Percentiles rank a stretch among this genome's conserved stretches.
Evolutionary conservation across 352 stramenopile species (phyloP).

Genomic region (Saprolegnia parasitica): DNA sequence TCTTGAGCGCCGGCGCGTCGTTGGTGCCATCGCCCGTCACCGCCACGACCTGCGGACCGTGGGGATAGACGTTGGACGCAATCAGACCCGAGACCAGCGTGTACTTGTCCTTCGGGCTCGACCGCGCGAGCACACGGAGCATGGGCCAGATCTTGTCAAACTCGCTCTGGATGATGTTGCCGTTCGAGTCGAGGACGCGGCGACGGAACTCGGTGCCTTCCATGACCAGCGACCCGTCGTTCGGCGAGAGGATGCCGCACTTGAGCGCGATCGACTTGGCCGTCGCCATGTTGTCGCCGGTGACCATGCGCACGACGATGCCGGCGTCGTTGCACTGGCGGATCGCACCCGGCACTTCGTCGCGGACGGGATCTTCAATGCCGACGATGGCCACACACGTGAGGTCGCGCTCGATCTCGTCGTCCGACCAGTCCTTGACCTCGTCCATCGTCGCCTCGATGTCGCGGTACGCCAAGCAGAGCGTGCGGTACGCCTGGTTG

Average conservation of each 20-base stretch:
- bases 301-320: slow-evolving; percentile 58
- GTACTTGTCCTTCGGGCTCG: slow-evolving; percentile 63
- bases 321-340: slow-evolving; percentile 42
- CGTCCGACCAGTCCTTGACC: slow-evolving; percentile 29
- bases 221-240: slow-evolving; percentile 52
- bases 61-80: slow-evolving; percentile 45
- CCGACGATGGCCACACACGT: slow-evolving; percentile 47
- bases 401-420: slow-evolving; percentile 46
- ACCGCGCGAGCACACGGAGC: slow-evolving; percentile 57
- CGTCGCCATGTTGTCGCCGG: slow-evolving; percentile 53
- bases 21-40: slow-evolving; percentile 93
- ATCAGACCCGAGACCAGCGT: slow-evolving; percentile 60
- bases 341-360: slow-evolving; percentile 45
- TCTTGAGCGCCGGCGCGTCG: slow-evolving; percentile 88
- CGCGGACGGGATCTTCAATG: slow-evolving; percentile 50
- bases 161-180: slow-evolving; percentile 56
- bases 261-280: slow-evolving; percentile 48
- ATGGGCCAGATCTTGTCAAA: slow-evolving; percentile 70
- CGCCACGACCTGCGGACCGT: slow-evolving; percentile 73
- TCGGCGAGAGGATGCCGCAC: slow-evolving; percentile 45
- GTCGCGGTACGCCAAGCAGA: slow-evolving; percentile 60
- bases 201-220: slow-evolving; percentile 50
- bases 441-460: slow-evolving; percentile 30
- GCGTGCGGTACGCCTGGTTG: slow-evolving; percentile 59
- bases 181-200: slow-evolving; percentile 45